Evolutionary conservation across 257 asterid genomes (phyloP).

Genomic region (Capsicum baccatum): DNA sequence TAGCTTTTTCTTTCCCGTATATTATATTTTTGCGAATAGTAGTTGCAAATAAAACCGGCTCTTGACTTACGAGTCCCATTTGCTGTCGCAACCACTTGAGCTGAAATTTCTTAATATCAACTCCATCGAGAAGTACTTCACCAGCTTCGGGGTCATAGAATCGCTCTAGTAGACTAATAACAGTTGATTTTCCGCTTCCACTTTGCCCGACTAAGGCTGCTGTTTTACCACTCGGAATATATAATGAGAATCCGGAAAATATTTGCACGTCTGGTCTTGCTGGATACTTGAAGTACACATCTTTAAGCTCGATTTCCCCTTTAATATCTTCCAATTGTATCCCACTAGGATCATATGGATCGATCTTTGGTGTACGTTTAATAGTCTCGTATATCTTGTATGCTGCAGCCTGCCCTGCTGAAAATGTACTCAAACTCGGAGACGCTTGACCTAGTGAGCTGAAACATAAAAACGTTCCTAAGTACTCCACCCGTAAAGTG

Average conservation of each 20-base stretch:
- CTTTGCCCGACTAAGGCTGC: constrained; percentile 85
- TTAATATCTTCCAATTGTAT: constrained; percentile 48
- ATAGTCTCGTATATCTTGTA: constrained; percentile 67
- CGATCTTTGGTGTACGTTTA: constrained; percentile 54
- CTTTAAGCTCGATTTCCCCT: constrained; percentile 72
- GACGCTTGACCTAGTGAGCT: constrained; percentile 71
- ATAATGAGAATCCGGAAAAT: constrained; percentile 63
- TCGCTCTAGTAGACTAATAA: constrained; percentile 66
- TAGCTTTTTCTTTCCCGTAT: constrained; percentile 59
- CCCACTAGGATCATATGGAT: constrained; percentile 56
- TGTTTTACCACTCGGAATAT: constrained; percentile 54
- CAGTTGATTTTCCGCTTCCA: constrained; percentile 87
- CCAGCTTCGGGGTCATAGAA: constrained; percentile 81
- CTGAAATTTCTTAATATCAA: constrained; percentile 52
- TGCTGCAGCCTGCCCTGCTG: constrained; percentile 73
- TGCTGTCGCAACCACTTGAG: constrained; percentile 62
- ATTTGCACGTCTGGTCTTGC: constrained; percentile 79
- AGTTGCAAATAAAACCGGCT: constrained; percentile 63
- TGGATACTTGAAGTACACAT: constrained; percentile 67
- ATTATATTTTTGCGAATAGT: constrained; percentile 62
- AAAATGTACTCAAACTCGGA: constrained; percentile 61
- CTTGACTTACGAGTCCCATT: constrained; percentile 82
- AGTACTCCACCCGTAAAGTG: not conserved
- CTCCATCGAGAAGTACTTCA: constrained; percentile 57
- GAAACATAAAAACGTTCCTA: constrained; percentile 24